Conservation (phyloP, 2,329 filamentous ascomycete genomes). For the Penicillium sp. region DNA sequence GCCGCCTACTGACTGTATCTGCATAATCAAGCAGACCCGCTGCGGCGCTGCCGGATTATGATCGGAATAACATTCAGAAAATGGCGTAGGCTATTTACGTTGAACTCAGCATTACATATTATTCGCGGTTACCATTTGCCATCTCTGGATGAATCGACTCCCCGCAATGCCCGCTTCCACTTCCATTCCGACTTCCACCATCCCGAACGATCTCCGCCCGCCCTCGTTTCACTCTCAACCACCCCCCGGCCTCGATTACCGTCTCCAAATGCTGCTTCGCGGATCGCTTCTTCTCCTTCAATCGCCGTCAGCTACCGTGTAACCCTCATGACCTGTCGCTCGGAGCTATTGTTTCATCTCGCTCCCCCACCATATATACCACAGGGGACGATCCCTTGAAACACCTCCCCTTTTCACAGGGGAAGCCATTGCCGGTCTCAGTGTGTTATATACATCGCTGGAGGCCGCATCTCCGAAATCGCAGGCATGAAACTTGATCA, state of each 20-base stretch:
- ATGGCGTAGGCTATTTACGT: not conserved
- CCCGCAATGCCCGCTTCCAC: conserved; percentile 11
- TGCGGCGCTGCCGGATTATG: not conserved
- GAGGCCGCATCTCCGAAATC: not conserved
- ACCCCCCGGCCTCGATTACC: conserved; percentile 17
- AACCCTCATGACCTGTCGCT: conserved; percentile 29
- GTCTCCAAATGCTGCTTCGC: conserved; percentile 1
- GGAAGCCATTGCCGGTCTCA: not conserved
- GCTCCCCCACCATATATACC: conserved; percentile 22
- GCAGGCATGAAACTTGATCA: conserved; percentile 39
- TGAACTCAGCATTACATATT: not conserved
- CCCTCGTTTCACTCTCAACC: conserved; percentile 23
- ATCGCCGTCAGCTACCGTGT: conserved; percentile 22
- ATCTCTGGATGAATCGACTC: conserved; percentile 2
- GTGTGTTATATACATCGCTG: not conserved
- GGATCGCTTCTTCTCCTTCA: conserved; percentile 4
- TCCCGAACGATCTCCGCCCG: conserved; percentile 14
- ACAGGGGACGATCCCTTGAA: conserved; percentile 22
- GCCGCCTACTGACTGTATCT: not conserved
- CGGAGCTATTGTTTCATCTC: conserved; percentile 30
- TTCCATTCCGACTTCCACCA: conserved; percentile 16
- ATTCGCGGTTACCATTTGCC: not conserved
- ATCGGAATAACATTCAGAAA: not conserved
- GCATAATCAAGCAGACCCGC: not conserved
- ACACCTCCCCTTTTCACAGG: conserved; percentile 6